These are phyloP conservation scores for Daldinia caldariorum DNA, from an alignment of 495 filamentous ascomycete genomes.

Conservation along the genomic window DNA sequence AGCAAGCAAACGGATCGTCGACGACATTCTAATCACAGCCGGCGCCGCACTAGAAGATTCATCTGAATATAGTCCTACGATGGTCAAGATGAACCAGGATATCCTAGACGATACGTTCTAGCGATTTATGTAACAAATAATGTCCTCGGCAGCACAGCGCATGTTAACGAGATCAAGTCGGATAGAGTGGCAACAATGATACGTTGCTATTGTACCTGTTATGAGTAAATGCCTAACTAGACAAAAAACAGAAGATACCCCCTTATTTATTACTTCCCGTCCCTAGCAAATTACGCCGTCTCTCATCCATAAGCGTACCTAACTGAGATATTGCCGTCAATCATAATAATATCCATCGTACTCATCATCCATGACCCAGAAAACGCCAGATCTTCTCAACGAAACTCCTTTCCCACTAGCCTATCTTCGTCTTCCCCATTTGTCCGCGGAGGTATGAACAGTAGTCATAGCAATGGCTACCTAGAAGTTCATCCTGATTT, in stretches of 20 bases:
- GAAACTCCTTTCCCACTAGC: background rate
- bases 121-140: background rate
- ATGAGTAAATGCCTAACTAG: constrained; percentile 21
- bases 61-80: constrained; percentile 74
- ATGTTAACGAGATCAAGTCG: background rate
- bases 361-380: background rate
- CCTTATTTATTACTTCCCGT: constrained; percentile 13
- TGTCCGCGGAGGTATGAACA: background rate
- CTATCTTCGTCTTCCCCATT: background rate
- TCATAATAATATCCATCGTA: constrained; percentile 2
- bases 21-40: constrained; percentile 87
- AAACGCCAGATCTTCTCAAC: background rate
- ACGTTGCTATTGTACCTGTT: constrained; percentile 10
- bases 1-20: constrained; percentile 90
- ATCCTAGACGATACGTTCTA: constrained; percentile 79
- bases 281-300: background rate
- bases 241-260: constrained; percentile 40
- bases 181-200: constrained; percentile 6
- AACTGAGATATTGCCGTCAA: background rate
- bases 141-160: background rate
- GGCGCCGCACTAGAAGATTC: constrained; percentile 69
- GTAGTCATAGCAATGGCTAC: background rate
- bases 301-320: background rate
- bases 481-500: constrained; percentile 35
- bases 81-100: constrained; percentile 72